A percentile compares a stretch with the other conserved stretches of the same genome.
These are phyloP conservation scores for Leishmania braziliensis DNA, from an alignment of 208 protist species.

Conservation along the genomic window DNA sequence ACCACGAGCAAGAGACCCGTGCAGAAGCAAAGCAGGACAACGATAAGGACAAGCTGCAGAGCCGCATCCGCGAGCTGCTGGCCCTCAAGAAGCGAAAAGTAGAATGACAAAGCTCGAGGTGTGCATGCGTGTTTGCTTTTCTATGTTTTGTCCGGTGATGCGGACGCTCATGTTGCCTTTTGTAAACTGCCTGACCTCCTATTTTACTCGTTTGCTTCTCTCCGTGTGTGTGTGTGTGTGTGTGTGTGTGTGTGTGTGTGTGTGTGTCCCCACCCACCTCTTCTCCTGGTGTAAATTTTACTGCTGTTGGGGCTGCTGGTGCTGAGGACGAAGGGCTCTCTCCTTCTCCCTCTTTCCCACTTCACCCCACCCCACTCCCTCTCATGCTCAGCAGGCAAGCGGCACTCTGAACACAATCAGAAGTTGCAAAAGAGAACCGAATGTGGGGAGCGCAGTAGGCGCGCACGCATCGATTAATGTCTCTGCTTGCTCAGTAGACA, in stretches of 20 bases:
- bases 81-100: conserved; percentile 31
- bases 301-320: conserved; percentile 8
- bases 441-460: not conserved
- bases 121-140: not conserved
- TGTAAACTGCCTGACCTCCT: not conserved
- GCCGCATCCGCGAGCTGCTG: conserved; percentile 42
- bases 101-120: not conserved
- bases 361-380: not conserved
- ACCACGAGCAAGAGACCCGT: conserved; percentile 24
- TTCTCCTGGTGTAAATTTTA: not conserved
- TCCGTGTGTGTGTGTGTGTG: too few relatives aligned
- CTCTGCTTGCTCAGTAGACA: too few relatives aligned
- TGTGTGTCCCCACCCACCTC: not conserved
- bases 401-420: conserved; percentile 1
- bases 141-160: not conserved
- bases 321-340: conserved; percentile 2
- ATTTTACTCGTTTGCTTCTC: not conserved
- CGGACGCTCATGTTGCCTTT: not conserved
- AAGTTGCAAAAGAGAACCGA: not conserved
- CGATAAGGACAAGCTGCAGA: conserved; percentile 35
- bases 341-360: conserved; percentile 5
- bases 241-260: not conserved
- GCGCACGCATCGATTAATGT: not conserved
- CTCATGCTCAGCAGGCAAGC: not conserved
- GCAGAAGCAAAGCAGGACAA: conserved; percentile 1